Evolutionary conservation across 2,329 filamentous ascomycete genomes (phyloP), one percentile per base, ranked within the genome.

Genomic region (Metarhizium brunneum): DNA sequence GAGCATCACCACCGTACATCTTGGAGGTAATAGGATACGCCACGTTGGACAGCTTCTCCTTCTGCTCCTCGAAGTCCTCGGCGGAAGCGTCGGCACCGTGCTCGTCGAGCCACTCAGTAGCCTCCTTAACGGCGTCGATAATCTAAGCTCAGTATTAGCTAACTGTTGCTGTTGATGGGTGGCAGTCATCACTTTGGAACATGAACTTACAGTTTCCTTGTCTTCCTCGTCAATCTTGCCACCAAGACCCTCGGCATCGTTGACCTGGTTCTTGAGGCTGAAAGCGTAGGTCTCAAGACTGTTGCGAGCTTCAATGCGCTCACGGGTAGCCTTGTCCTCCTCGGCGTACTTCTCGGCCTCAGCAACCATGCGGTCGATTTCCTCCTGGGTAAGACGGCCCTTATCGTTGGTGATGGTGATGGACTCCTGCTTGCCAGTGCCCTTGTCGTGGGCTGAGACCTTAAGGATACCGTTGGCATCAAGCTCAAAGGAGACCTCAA

Each of bases 341-440:
- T 99, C 94, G 70, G 94, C 94, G 73, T 92, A 97, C 79, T 96
- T 90, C 85, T 97, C 94, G 59, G 94, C 94, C 78, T 99, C 94
- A 65, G 87, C 86, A 62, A 99, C 91, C 94, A 99, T 99, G 75
- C 94, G 94, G 75, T 97, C 92, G 66, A 99, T 99, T 76, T 99
- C 94, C 65, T 99, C 94, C 69, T 88, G 87, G 66, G 88, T 91
- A 53, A 99, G 87, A 73, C 94, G 92, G 64, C 94, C 94, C 86
- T 97, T 97, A 79, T 99, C 94, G 79, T 99, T 97, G 78, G 88
- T 97, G 72, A 99, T 99, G 66, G 94, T 97, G 74, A 99, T 97
- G 61, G 88, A 91, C 82, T 99, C 91, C 61, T 83, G 85, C 84
- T 97, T 96, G 75, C 94, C 94, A 67, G 92, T 96, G 71, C 92